Percentiles rank a stretch among this genome's conserved stretches.
These are phyloP conservation scores for Ascochyta koolunga DNA, from an alignment of 2,329 filamentous ascomycete species.

Conservation along the genomic window DNA sequence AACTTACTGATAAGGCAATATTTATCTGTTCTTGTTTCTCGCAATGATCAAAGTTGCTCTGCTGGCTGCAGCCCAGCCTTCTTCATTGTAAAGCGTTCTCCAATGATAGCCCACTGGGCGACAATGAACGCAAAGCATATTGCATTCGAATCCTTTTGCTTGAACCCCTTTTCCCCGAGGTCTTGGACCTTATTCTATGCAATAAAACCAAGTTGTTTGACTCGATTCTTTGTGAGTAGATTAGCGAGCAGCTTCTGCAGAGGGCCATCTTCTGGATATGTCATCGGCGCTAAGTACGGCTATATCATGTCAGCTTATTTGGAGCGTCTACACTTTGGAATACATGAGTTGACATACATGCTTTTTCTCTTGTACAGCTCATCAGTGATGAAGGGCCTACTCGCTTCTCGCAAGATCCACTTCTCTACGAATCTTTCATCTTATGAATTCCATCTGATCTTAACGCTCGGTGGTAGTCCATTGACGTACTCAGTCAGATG, in stretches of 20 bases:
- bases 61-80: conserved; percentile 15
- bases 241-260: conserved; percentile 45
- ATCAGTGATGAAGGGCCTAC: conserved; percentile 57
- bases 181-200: conserved; percentile 43
- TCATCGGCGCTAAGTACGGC: conserved; percentile 54
- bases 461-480: conserved; percentile 43
- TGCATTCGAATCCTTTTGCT: conserved; percentile 34
- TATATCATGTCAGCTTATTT: neutral
- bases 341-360: conserved; percentile 9
- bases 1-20: neutral
- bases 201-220: conserved; percentile 37
- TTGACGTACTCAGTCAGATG: conserved; percentile 49
- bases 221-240: conserved; percentile 31
- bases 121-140: conserved; percentile 50
- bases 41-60: neutral
- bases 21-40: neutral
- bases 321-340: neutral
- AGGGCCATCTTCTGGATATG: conserved; percentile 51
- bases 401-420: conserved; percentile 58
- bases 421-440: conserved; percentile 49
- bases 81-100: conserved; percentile 52
- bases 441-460: conserved; percentile 39
- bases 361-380: conserved; percentile 60
- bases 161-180: conserved; percentile 17
- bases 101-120: conserved; percentile 55